Conservation (phyloP, 495 filamentous ascomycete genomes). For the Amphirosellinia nigrospora region DNA sequence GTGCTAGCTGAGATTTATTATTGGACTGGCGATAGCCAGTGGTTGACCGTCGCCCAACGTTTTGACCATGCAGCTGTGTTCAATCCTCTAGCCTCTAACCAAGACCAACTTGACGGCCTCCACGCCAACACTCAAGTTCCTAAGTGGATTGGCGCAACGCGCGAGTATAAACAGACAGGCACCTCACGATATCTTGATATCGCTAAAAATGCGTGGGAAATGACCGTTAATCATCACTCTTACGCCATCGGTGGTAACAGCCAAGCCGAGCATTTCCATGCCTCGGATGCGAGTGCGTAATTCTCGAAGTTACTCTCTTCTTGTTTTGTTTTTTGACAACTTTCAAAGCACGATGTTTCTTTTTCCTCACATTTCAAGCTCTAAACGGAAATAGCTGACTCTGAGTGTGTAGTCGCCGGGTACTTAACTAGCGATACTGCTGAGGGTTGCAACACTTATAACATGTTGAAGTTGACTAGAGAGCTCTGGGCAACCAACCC, state of each 20-base stretch:
- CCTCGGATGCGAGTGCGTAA: slow-evolving; percentile 41
- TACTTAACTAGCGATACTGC: slow-evolving; percentile 42
- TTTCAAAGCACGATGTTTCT: too few relatives aligned
- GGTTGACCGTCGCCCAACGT: slow-evolving; percentile 43
- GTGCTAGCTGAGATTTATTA: slow-evolving; percentile 44
- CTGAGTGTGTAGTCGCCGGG: too few relatives aligned
- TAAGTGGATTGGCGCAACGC: slow-evolving; percentile 47
- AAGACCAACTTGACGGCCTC: slow-evolving; percentile 44
- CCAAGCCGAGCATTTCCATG: slow-evolving; percentile 48
- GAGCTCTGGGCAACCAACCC: slow-evolving; percentile 42
- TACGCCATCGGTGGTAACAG: slow-evolving; percentile 51
- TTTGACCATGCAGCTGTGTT: slow-evolving; percentile 47
- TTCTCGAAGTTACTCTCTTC: too few relatives aligned
- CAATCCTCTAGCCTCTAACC: slow-evolving; percentile 40
- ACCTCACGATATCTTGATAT: slow-evolving; percentile 39
- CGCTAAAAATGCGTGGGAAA: slow-evolving; percentile 45
- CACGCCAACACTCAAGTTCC: slow-evolving; percentile 51
- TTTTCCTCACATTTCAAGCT: too few relatives aligned
- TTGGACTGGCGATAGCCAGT: slow-evolving; percentile 39
- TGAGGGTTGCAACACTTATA: slow-evolving; percentile 50
- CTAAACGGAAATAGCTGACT: too few relatives aligned
- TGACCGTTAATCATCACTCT: slow-evolving; percentile 40
- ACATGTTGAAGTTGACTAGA: slow-evolving; percentile 50
- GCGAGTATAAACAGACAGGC: slow-evolving; percentile 43
- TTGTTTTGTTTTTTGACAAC: too few relatives aligned